phyloP scores from a whole-genome alignment of 2,329 filamentous ascomycete genomes.

The Fusarium buxicola region DNA sequence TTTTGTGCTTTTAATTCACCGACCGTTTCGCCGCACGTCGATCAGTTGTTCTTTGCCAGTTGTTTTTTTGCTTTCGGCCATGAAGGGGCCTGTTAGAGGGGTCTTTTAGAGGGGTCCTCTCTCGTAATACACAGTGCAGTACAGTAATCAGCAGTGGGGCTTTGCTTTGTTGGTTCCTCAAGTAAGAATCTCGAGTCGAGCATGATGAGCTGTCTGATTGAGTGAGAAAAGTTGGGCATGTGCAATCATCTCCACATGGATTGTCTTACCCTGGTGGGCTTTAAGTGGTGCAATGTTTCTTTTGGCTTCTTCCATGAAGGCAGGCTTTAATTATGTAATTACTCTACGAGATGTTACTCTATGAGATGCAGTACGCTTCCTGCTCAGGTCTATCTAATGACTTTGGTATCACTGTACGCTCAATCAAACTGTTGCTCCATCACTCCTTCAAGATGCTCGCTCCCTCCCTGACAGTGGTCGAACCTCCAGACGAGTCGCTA shows the following conservation, averaged over 20 bases:
- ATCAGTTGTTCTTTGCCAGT: slow-evolving; percentile 10
- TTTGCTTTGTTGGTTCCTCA: slow-evolving; percentile 7
- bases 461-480: slow-evolving; percentile 23
- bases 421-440: not conserved
- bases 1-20: slow-evolving; percentile 17
- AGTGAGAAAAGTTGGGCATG: slow-evolving; percentile 29
- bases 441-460: slow-evolving; percentile 20
- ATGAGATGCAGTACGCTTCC: slow-evolving; percentile 41
- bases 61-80: slow-evolving; percentile 13
- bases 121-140: too few relatives aligned
- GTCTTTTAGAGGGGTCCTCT: too few relatives aligned
- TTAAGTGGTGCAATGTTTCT: slow-evolving; percentile 35
- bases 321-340: slow-evolving; percentile 17
- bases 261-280: slow-evolving; percentile 21
- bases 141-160: slow-evolving; percentile 39
- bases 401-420: slow-evolving; percentile 32
- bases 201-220: slow-evolving; percentile 27
- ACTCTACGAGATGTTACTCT: slow-evolving; percentile 43
- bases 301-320: slow-evolving; percentile 17
- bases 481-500: slow-evolving; percentile 40
- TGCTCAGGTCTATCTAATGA: slow-evolving; percentile 36
- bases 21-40: slow-evolving; percentile 22
- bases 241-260: slow-evolving; percentile 29
- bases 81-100: slow-evolving; percentile 24
- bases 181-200: slow-evolving; percentile 15